Evolutionary conservation across 2,329 filamentous ascomycete species (phyloP).

Genomic region (Endoconidiophora laricicola): DNA sequence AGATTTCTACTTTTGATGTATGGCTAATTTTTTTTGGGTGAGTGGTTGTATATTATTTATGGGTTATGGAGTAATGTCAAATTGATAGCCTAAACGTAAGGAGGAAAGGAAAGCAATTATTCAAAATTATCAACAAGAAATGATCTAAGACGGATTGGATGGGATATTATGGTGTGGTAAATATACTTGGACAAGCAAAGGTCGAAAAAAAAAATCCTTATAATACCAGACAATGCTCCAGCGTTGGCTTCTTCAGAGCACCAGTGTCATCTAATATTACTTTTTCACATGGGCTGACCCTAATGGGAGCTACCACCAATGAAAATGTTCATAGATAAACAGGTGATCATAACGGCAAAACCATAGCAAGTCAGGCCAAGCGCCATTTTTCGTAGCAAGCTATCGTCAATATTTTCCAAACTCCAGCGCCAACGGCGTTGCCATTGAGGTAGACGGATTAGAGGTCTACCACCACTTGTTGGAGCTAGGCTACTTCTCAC

Average conservation of each 20-base stretch:
- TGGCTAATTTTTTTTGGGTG: too few species aligned
- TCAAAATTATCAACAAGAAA: not conserved
- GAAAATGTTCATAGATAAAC: constrained; percentile 60
- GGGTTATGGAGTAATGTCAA: too few species aligned
- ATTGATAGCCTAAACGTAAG: too few species aligned
- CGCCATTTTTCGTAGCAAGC: constrained; percentile 53
- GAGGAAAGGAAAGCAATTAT: too few species aligned
- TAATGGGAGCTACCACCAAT: constrained; percentile 5
- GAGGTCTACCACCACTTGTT: constrained; percentile 16
- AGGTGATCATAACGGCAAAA: constrained; percentile 73
- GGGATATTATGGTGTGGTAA: too few species aligned
- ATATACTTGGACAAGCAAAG: too few species aligned
- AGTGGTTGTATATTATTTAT: too few species aligned
- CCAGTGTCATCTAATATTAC: too few species aligned
- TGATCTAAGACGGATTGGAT: not conserved
- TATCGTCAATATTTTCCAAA: constrained; percentile 45
- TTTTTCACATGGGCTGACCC: not conserved
- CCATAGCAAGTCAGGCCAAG: constrained; percentile 71
- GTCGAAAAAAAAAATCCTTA: not conserved
- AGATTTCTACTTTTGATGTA: too few species aligned
- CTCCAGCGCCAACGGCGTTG: constrained; percentile 42
- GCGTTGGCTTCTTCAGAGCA: not conserved
- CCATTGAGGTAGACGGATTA: constrained; percentile 26
- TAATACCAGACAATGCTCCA: not conserved
- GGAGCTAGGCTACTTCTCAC: not conserved